Base-by-base conservation (phyloP, 768 basidiomycete genomes). In the Leccinum broughii region DNA sequence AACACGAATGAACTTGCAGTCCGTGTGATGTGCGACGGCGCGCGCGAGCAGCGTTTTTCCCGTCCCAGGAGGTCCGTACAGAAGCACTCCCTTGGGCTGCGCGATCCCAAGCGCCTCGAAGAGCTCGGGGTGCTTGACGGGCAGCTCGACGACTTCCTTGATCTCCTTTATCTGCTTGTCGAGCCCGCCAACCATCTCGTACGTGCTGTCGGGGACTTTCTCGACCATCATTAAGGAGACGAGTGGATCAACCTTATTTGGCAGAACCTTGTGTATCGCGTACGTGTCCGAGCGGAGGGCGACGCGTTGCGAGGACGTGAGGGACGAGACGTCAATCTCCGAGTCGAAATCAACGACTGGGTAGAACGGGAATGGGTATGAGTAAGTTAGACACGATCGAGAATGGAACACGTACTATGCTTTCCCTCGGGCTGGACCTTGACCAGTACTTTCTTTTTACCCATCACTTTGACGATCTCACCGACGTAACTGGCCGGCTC, bases 141-240 rank as follows among this genome's bases (percentile, higher is more conserved):
- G 95, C 26, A 97, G 78, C 75, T 98, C 95, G 76, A 98, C 98
- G 72, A 98, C 96, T 76, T 98, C 96, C 77, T 98, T 97, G 77
- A 98, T 96, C 71, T 98, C 95, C 79, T 97, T 97, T 70, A 96
- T 95, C 65, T 95, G 90, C 77, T 97, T 93, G 81, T 98, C 97
- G 60, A 98, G 84, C 66, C 96, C 96, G 22, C 97, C 97, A 62
- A 99, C 96, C 95, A 98, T 98, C 77, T 98, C 97, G 77, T 99
- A 99, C 32, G 97, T 98, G 76, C 92, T 94, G 75, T 98, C 96
- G 0, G 96, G 96, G 0, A 98, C 96, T 75, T 99, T 99, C 78
- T 99, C 96, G 11, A 98, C 96, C 95, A 98, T 98, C 97, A 98
- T 98, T 63, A 98, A 85, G 20, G 95, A 97, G 32, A 98, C 95